Conservation (phyloP, 2,329 filamentous ascomycete genomes). For the Seiridium cupressi region DNA sequence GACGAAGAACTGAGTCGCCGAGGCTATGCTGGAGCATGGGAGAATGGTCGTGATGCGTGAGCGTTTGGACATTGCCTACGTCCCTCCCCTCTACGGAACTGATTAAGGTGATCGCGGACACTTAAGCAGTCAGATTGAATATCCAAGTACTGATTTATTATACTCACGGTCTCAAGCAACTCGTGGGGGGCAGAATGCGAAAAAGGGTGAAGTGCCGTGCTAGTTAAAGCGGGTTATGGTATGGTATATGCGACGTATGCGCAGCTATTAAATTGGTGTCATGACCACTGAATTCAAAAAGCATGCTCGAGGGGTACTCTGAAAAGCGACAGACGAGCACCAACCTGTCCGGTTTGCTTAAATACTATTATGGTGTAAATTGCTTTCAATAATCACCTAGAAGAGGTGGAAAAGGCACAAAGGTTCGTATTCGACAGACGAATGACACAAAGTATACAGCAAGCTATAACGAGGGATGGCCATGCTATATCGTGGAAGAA, state of each 20-base stretch:
- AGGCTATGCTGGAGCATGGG: neutral
- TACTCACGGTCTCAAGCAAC: neutral
- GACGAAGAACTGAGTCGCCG: conserved; percentile 1
- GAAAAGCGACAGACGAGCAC: too few species aligned
- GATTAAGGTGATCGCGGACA: neutral
- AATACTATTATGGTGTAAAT: too few species aligned
- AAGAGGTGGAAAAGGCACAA: too few species aligned
- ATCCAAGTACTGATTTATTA: neutral
- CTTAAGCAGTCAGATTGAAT: neutral
- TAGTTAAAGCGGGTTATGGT: neutral
- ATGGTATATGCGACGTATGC: neutral
- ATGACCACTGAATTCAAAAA: neutral
- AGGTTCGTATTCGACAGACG: too few species aligned
- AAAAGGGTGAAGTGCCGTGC: neutral
- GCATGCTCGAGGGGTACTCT: too few species aligned
- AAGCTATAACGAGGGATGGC: too few species aligned
- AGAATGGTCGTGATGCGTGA: neutral
- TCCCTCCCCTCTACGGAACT: neutral
- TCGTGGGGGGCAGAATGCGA: neutral
- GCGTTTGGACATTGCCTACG: neutral
- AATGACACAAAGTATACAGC: too few species aligned
- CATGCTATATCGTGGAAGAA: too few species aligned
- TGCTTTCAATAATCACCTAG: too few species aligned
- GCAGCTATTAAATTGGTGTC: neutral
- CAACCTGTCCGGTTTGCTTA: too few species aligned